Evolutionary conservation across 116 monocot species (phyloP), one percentile per base, ranked within the genome.

Genomic region (Thalassia testudinum): DNA sequence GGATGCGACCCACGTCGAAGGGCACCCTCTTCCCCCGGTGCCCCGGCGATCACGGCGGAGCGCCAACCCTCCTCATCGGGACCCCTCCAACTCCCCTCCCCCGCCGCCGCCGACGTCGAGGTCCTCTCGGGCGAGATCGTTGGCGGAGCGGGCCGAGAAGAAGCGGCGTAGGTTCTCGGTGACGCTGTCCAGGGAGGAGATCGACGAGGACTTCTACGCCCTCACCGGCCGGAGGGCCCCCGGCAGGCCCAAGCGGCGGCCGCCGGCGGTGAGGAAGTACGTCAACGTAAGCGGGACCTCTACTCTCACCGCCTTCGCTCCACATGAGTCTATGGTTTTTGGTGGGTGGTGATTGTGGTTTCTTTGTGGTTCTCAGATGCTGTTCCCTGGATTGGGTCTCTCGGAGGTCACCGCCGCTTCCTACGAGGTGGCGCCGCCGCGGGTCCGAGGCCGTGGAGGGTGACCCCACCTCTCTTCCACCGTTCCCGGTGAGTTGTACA

Each of bases 321-420:
- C 40, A 8, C 40, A 8, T 40, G 11, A 7, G 11, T 40, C n/a
- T n/a, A n/a, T n/a, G n/a, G 14, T 14, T 14, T 37, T 56, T 22
- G 3, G 21, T 56, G 5, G 21, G 38, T n/a, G 7, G 11, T 40
- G 11, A 40, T 40, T 40, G 40, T 40, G 40, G 40, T 7, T 8
- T 40, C 40, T 14, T 7, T 38, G n/a, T 34, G 13, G n/a, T n/a
- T 22, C 8, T 26, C 70, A 82, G 82, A 16, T 49, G 55, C 30
- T 82, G 25, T 74, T 68, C 40, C 82, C 82, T 0, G 82, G 77
- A 15, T 58, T 64, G 26, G 74, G 68, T 59, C 27, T 77, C 52
- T 51, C 77, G 48, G 82, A 78, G 68, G 74, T 70, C 42, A 68
- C 74, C n/a, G n/a, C n/a, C n/a, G n/a, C n/a, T n/a, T n/a, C n/a